These are phyloP conservation scores for Blastobotrys aristatus DNA, from an alignment of 1,139 yeast species.

Conservation along the genomic window DNA sequence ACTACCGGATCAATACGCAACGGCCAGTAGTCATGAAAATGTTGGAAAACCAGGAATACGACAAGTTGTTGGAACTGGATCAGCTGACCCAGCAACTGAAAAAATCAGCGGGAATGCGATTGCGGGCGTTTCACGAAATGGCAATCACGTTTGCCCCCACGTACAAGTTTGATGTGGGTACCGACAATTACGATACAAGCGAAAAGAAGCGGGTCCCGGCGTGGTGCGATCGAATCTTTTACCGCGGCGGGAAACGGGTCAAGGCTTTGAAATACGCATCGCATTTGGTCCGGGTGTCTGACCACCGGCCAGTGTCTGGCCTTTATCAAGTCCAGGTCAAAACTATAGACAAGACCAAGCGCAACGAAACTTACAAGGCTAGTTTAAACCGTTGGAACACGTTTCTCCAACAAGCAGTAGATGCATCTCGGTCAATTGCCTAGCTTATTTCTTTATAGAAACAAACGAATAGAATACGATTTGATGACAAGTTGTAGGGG, in stretches of 20 bases:
- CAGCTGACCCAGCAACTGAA: conserved; percentile 72
- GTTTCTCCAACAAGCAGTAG: conserved; percentile 16
- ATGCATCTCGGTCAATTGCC: conserved; percentile 6
- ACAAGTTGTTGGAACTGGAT: conserved; percentile 60
- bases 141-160: conserved; percentile 81
- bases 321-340: conserved; percentile 61
- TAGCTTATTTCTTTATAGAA: too few species aligned
- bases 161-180: conserved; percentile 85
- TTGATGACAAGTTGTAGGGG: too few species aligned
- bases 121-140: conserved; percentile 71
- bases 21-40: conserved; percentile 64
- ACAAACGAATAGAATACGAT: too few species aligned
- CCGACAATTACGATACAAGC: conserved; percentile 70
- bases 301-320: conserved; percentile 88
- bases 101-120: conserved; percentile 54
- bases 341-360: conserved; percentile 55
- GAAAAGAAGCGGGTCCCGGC: conserved; percentile 94
- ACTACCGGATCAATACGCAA: conserved; percentile 68
- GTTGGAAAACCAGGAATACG: conserved; percentile 47
- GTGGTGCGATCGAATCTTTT: conserved; percentile 91
- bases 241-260: conserved; percentile 43
- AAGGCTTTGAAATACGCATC: conserved; percentile 26
- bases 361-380: conserved; percentile 46
- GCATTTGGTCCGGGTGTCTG: conserved; percentile 49
- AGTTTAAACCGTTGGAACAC: conserved; percentile 26